Evolutionary conservation across 306 rosid genomes (phyloP), one percentile per base, ranked within the genome.

Genomic region (Bauhinia variegata): DNA sequence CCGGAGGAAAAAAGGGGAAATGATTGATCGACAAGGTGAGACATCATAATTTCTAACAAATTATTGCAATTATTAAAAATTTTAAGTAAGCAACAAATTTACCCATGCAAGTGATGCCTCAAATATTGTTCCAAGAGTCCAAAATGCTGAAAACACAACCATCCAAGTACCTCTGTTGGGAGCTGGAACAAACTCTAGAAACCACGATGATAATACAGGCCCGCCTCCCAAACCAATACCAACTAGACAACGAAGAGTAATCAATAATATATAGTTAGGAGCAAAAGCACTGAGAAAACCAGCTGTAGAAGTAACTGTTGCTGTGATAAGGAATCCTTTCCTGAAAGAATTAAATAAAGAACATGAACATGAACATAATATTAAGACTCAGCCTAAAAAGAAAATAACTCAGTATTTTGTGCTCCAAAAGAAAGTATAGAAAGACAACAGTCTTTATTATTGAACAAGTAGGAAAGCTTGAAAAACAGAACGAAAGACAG

Each of bases 61-160:
- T 7, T 33, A 18, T 46, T 53, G 9, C 28, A 65, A 42, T 34
- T 17, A 68, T 31, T 50, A 31, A 73, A 67, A 54, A 23, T 6
- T 60, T 51, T 8, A 75, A 43, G 62, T 65, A 66, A 73, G 53
- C 17, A 63, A 70, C 7, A 81, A 58, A 66, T 76, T 58, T 78
- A 93, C 98, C 98, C 98, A 93, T 9, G 98, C 96, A 78, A 93
- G 87, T 48, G 96, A 89, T 54, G 98, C 98, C 75, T 89, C 97
- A 63, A 88, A 75, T 77, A 93, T 80, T 49, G 99, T 88, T 73
- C 99, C 99, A 77, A 93, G 1, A 34, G 97, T 90, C 99, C 99
- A 88, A 79, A 93, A 93, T 13, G 85, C 92, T 54, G 95, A 85
- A 86, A 90, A 93, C 68, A 85, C 62, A 80, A 90, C 96, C 99